phyloP scores from a whole-genome alignment of 2,329 filamentous ascomycete species.

The Paracoccidioides lutzii region DNA sequence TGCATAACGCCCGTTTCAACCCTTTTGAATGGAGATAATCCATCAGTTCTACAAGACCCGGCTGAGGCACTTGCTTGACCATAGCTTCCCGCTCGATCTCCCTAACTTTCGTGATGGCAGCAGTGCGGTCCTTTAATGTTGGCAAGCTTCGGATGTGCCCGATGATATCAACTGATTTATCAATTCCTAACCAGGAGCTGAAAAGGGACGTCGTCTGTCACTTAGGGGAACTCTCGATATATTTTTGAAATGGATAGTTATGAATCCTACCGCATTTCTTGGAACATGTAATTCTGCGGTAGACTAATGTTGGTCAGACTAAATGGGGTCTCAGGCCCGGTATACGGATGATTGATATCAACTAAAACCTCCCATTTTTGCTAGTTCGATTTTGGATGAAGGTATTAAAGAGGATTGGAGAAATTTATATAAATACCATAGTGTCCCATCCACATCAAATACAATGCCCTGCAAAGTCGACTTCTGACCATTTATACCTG shows the following conservation, averaged over 20 bases:
- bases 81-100: constrained; percentile 72
- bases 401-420: constrained; percentile 2
- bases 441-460: constrained; percentile 90
- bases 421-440: constrained; percentile 49
- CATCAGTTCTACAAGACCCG: constrained; percentile 68
- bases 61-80: constrained; percentile 65
- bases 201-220: not conserved
- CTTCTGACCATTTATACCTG: constrained; percentile 17
- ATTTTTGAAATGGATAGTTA: not conserved
- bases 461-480: constrained; percentile 48
- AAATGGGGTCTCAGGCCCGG: too few relatives aligned
- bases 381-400: not conserved
- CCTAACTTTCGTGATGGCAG: constrained; percentile 61
- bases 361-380: not conserved
- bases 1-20: constrained; percentile 76
- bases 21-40: constrained; percentile 56
- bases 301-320: constrained; percentile 40
- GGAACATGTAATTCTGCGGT: constrained; percentile 93
- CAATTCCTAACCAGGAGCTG: constrained; percentile 53
- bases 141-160: constrained; percentile 72
- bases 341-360: not conserved
- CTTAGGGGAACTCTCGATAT: constrained; percentile 19
- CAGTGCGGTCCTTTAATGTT: constrained; percentile 41
- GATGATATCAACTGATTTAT: constrained; percentile 67
- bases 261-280: constrained; percentile 55